Conservation (phyloP, 2,329 filamentous ascomycete species). For the Colletotrichum eleusines region DNA sequence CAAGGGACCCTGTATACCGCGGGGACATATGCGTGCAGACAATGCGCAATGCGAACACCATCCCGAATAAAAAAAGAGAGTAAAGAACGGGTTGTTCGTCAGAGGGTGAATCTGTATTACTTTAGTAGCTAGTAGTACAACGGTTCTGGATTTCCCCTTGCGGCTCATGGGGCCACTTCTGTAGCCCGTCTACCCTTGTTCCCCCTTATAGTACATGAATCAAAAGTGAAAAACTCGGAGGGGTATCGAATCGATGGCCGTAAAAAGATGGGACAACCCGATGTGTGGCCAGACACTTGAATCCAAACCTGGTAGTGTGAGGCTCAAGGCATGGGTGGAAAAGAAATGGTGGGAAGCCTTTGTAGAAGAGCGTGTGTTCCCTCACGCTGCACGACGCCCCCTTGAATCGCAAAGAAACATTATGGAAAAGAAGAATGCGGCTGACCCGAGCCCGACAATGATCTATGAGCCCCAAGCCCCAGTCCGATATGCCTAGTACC, state of each 20-base stretch:
- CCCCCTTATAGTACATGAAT: conserved; percentile 36
- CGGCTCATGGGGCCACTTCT: conserved; percentile 1
- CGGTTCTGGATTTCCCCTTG: conserved; percentile 3
- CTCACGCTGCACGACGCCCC: conserved; percentile 24
- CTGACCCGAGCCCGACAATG: conserved; percentile 3
- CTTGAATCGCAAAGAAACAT: conserved; percentile 36
- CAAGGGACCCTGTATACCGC: conserved; percentile 12
- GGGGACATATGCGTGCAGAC: neutral
- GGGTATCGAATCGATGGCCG: conserved; percentile 40
- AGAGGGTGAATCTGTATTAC: neutral
- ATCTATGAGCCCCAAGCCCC: conserved; percentile 10
- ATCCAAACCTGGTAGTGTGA: conserved; percentile 12
- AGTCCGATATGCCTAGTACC: conserved; percentile 45
- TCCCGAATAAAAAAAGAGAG: neutral
- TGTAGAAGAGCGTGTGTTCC: conserved; percentile 2
- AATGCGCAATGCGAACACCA: no score
- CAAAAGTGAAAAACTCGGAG: conserved; percentile 31
- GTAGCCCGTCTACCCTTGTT: conserved; percentile 12
- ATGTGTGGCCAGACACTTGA: conserved; percentile 5
- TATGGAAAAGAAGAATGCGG: conserved; percentile 36
- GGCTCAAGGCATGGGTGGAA: neutral
- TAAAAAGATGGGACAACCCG: conserved; percentile 20
- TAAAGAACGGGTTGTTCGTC: neutral
- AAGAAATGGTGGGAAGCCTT: conserved; percentile 18
- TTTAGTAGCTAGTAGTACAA: conserved; percentile 7